A percentile compares a stretch with the other conserved stretches of the same genome.
Evolutionary conservation across 1,284 basidiomycete genomes (phyloP).

Genomic region (Ustilago xerochloae): DNA sequence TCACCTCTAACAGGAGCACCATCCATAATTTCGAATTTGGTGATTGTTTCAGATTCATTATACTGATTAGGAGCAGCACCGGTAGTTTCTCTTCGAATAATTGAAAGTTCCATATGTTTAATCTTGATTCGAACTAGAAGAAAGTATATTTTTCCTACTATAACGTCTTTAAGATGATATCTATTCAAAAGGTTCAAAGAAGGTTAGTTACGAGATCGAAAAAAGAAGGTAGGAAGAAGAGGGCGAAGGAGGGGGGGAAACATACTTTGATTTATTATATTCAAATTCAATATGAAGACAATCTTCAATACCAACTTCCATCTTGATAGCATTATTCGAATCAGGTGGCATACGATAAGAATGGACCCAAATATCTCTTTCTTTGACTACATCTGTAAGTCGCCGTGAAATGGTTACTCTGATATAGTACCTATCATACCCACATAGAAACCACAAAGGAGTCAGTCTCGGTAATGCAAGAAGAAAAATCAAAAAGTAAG

Average conservation of each 20-base stretch:
- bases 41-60: conserved; percentile 98
- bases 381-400: conserved; percentile 91
- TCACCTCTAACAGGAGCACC: conserved; percentile 82
- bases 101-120: conserved; percentile 99
- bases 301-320: conserved; percentile 99
- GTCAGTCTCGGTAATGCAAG: no score
- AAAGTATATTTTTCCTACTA: conserved; percentile 99
- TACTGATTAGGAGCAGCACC: conserved; percentile 90
- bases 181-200: conserved; percentile 11
- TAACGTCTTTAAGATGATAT: conserved; percentile 98
- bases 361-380: conserved; percentile 96
- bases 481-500: background rate
- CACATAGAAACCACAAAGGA: no score
- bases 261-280: conserved; percentile 93
- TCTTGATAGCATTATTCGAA: conserved; percentile 96
- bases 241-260: background rate
- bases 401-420: conserved; percentile 88
- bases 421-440: conserved; percentile 77
- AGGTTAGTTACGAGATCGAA: background rate
- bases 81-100: conserved; percentile 95
- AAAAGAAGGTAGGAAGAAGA: background rate
- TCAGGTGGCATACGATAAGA: conserved; percentile 98
- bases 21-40: conserved; percentile 97
- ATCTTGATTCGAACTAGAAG: conserved; percentile 98
- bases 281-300: conserved; percentile 99